Base-by-base conservation (phyloP, 75 land plant species). In the Selaginella tamariscina region DNA sequence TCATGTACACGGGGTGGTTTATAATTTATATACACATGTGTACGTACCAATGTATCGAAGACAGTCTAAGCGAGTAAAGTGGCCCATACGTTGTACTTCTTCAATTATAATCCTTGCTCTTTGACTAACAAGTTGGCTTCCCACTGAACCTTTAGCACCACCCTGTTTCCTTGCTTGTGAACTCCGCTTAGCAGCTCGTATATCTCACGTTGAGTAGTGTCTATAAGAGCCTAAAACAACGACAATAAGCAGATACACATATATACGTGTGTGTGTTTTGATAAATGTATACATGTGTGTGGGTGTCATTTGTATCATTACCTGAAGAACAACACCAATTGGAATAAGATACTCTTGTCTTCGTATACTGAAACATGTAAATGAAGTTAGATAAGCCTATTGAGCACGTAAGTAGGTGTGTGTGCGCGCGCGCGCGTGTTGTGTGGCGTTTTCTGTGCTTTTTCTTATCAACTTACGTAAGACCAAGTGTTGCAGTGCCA, bases 401-500 rank as follows among this genome's bases (percentile, higher is more conserved):
- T 20, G 64, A 65, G 39, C 54, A 1, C 27, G 23, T n/a, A 29
- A 56, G 54, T 55, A 33, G 30, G 56, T 21, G 54, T 21, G 54
- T 1, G 44, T 28, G 18, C 49, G 28, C 26, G 23, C 27, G 27
- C 32, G 27, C 23, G 32, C 1, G 21, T 30, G 27, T 21, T 65
- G n/a, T n/a, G n/a, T n/a, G n/a, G n/a, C n/a, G n/a, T n/a, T n/a
- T n/a, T n/a, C n/a, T n/a, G n/a, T 39, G 49, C 49, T 39, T 15
- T 5, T 5, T 39, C 49, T 5, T 39, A 39, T 5, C 49, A 39
- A 49, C 92, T 85, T 82, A 95, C 99, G 84, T 78, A 69, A 95
- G 85, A 62, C 95, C 99, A 75, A 90, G 75, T 59, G 81, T 79
- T 64, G 99, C 99, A 81, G 86, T 87, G 69, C 99, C 99, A 81